Base-by-base conservation (phyloP, 2,329 filamentous ascomycete genomes). In the Neonectria sp. region DNA sequence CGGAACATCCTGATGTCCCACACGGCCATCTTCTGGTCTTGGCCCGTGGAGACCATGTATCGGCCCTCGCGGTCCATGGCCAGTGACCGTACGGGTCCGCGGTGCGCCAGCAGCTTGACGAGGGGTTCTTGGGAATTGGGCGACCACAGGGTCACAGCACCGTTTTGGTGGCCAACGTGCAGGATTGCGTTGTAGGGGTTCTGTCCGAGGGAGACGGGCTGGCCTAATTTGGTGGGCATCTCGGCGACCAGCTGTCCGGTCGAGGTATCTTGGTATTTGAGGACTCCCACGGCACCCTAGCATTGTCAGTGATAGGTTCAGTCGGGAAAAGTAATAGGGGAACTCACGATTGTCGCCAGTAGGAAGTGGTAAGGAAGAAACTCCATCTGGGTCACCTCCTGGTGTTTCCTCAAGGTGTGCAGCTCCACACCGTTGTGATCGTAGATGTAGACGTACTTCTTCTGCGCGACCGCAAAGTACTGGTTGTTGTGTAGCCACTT, bases 331-430 rank as follows among this genome's bases (percentile, higher is more conserved):
- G 7, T 15, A 29, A 2, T 2, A 7, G 7, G 12, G 9, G 46
- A 65, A 87, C 91, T 85, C 81, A 93, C 92, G 76, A 95, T 88
- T 21, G 95, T 97, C 21, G 93, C 93, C 55, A 99, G 87, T 48
- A 99, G 89, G 80, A 97, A 99, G 80, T 99, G 96, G 79, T 98
- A 98, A 1, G 95, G 95, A 15, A 98, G 85, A 78, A 98, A 99
- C 81, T 98, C 94, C 88, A 99, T 94, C 80, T 97, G 92, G 13
- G 93, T 92, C 15, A 97, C 93, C 80, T 99, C 96, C 68, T 93
- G 89, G 79, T 97, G 95, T 80, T 96, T 96, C 81, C 91, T 91
- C 77, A 99, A 83, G 78, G 93, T 95, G 80, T 99, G 96, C 61
- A 99, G 84, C 83, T 99, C 96, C 24, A 98, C 93, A 58, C 96